Evolutionary conservation across 2,329 filamentous ascomycete species (phyloP).

Genomic region (Harringtonia aguacate): DNA sequence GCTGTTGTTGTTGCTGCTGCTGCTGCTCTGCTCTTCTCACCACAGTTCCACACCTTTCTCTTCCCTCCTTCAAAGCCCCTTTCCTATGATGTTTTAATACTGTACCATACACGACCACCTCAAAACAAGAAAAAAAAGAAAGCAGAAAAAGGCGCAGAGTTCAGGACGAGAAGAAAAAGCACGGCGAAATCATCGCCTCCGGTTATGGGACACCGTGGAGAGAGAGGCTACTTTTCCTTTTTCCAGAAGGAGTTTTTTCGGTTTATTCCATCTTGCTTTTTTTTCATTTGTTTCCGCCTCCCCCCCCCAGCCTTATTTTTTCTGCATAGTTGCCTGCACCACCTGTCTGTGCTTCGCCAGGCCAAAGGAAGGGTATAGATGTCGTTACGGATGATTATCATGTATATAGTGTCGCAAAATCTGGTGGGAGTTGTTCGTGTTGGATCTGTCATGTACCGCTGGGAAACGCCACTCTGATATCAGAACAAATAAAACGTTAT

Average conservation of each 20-base stretch:
- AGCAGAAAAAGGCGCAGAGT: neutral
- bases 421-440: neutral
- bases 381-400: neutral
- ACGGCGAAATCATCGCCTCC: no score
- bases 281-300: neutral
- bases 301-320: neutral
- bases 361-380: neutral
- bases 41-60: neutral
- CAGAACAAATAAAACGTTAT: neutral
- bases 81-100: neutral
- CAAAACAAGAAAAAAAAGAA: neutral
- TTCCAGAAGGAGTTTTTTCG: neutral
- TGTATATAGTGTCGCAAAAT: neutral
- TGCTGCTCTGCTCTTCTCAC: conserved; percentile 26
- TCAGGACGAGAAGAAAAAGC: no score
- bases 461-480: neutral
- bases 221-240: neutral
- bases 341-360: neutral
- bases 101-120: neutral
- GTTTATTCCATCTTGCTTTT: neutral
- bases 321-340: neutral
- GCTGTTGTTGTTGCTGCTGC: conserved; percentile 20
- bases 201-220: neutral
- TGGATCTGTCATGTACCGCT: no score
- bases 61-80: neutral